Base-by-base conservation (phyloP, 805 yeast species). In the Komagataella kurtzmanii region DNA sequence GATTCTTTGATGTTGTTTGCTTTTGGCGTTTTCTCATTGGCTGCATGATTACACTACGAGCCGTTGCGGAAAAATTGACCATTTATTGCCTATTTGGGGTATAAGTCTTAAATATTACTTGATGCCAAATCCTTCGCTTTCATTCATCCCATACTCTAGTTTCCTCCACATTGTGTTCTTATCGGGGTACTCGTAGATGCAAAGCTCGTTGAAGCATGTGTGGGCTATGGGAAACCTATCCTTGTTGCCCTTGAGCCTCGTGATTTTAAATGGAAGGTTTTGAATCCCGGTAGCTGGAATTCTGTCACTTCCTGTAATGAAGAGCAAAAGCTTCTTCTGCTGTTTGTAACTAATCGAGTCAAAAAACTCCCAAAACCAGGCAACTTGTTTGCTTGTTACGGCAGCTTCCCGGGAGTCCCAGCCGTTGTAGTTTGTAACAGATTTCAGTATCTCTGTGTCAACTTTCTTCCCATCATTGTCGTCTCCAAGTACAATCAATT, bases 261-360 rank as follows among this genome's bases (percentile, higher is more conserved):
- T 77, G n/a, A 91, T 77, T 54, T 82, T 82, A 59, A 93, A 83
- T 47, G 73, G 72, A 69, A 91, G 68, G 50, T 85, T 83, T 30
- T 85, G 82, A 24, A 88, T 73, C 0, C 99, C 99, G 0, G 96
- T 87, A 0, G 97, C 95, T 0, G 99, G 98, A 6, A 93, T 73
- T 47, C 97, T 70, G 60, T 88, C 96, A 1, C 95, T 83, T 0
- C 98, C 97, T 0, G 97, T 90, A 2, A 90, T 81, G 63, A 91
- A 91, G 17, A 75, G 70, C 44, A 91, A 66, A 47, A 91, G 68
- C 57, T 76, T 77, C 55, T 80, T 79, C 57, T 86, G 95, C 30
- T 74, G 70, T 3, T 53, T 58, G 43, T 66, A 66, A 1, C 67
- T 60, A 51, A 82, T 62, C 8, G 66, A 58, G n/a, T 69, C 70